Evolutionary conservation across 768 basidiomycete genomes (phyloP), one percentile per base, ranked within the genome.

Genomic region (Xerocomellus intermedius): DNA sequence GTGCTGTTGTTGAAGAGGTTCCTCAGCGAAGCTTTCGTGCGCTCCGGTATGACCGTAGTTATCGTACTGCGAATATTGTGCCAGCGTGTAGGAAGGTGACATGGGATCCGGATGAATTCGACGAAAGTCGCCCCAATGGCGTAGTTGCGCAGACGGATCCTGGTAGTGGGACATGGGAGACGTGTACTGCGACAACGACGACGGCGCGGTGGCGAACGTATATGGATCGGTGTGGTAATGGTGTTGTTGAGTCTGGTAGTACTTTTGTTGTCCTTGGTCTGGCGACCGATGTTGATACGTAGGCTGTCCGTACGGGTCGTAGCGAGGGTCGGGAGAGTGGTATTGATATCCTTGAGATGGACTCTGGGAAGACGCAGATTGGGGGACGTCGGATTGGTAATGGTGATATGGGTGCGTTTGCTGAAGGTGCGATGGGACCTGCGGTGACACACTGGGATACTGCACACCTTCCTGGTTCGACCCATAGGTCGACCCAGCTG

Each of bases 211-310:
- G 16, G 52, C 1, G 30, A 54, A 51, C 33, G 39, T 49, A 41
- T 52, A 48, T 16, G 59, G 35, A 24, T 58, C 61, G 30, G 61
- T 3, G 26, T 52, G 55, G 28, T 58, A 58, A n/a, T 46, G 43
- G 8, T 54, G 55, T n/a, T 63, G 73, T 21, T 56, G 69, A 2
- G 67, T 52, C 36, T 60, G 64, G 24, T 63, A 57, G 10, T 69
- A 69, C 28, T n/a, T n/a, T n/a, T 63, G 60, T 24, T 43, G 57
- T 30, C 60, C 68, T 19, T 50, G 60, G 9, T 60, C 59, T 13
- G 32, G 54, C 33, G 52, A 49, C 26, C 53, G 65, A 33, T 57
- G 65, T 32, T 54, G 54, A 30, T 56, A 57, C 33, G 35, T 24
- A 3, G 58, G 46, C 9, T 41, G 58, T 19, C 51, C 44, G 50